Evolutionary conservation across 2,329 filamentous ascomycete genomes (phyloP).

Genomic region (Zarea fungicola): DNA sequence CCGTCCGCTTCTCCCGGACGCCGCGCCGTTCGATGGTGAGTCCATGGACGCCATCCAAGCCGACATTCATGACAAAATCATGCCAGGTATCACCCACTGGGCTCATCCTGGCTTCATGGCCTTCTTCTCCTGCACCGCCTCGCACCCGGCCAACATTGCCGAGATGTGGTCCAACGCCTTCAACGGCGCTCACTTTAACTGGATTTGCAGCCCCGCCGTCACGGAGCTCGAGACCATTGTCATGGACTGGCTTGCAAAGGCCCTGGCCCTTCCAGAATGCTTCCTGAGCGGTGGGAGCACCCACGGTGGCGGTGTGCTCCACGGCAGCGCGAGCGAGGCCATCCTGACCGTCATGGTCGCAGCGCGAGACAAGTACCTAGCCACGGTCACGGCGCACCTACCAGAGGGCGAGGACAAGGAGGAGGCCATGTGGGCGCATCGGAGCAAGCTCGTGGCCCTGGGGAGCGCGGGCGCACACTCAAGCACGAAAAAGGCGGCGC

Average conservation of each 20-base stretch:
- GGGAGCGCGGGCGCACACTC: constrained; percentile 77
- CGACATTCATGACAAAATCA: constrained; percentile 80
- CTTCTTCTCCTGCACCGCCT: constrained; percentile 81
- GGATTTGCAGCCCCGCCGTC: constrained; percentile 87
- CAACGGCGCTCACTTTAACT: constrained; percentile 91
- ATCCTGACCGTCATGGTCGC: constrained; percentile 83
- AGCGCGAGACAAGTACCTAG: constrained; percentile 73
- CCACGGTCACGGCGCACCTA: constrained; percentile 49
- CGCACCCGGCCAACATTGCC: constrained; percentile 80
- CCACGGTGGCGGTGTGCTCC: constrained; percentile 83
- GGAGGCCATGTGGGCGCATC: constrained; percentile 55
- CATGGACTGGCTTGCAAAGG: constrained; percentile 82
- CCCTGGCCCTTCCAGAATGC: constrained; percentile 65
- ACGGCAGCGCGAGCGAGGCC: constrained; percentile 84
- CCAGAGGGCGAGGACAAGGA: constrained; percentile 60
- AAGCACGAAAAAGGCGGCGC: constrained; percentile 79
- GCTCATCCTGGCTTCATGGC: constrained; percentile 93
- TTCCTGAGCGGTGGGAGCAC: constrained; percentile 67
- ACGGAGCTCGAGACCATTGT: constrained; percentile 93
- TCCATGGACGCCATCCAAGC: constrained; percentile 73
- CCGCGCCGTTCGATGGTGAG: constrained; percentile 61
- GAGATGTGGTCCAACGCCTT: constrained; percentile 90
- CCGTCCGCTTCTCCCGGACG: constrained; percentile 65
- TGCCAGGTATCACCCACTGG: constrained; percentile 93
- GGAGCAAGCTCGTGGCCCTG: constrained; percentile 63